Evolutionary conservation across 441 rosid genomes (phyloP).

Genomic region (Jatropha podagrica): DNA sequence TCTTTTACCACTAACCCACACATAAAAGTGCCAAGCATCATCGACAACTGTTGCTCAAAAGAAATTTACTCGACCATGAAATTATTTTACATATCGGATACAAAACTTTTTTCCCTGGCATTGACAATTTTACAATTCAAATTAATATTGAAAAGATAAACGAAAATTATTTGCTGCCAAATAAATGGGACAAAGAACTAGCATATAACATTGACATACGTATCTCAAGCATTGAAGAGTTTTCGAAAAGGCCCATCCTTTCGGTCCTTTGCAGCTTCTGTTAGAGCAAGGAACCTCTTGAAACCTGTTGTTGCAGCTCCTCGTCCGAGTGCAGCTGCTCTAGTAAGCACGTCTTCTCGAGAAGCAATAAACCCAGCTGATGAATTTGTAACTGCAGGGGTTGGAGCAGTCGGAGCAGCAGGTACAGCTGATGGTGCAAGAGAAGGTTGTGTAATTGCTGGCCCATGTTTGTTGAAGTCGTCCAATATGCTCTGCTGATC

Average conservation of each 20-base stretch:
- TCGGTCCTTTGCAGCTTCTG: constrained; percentile 98
- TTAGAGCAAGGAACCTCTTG: constrained; percentile 98
- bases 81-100: background rate
- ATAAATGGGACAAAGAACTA: background rate
- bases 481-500: constrained; percentile 92
- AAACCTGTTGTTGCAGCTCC: constrained; percentile 99
- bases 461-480: constrained; percentile 92
- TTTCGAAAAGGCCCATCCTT: constrained; percentile 95
- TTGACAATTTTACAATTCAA: background rate
- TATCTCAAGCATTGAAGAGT: constrained; percentile 65
- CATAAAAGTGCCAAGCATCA: too few relatives aligned
- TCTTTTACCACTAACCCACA: too few relatives aligned
- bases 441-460: constrained; percentile 60
- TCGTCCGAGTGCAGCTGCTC: constrained; percentile 98
- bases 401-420: constrained; percentile 44
- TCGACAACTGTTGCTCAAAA: too few relatives aligned
- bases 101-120: background rate
- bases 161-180: background rate
- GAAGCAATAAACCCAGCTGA: constrained; percentile 74
- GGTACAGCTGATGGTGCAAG: constrained; percentile 37
- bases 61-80: background rate
- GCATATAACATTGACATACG: background rate
- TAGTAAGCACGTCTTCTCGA: constrained; percentile 88
- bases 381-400: constrained; percentile 43
- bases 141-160: background rate